Evolutionary conservation across 805 yeast genomes (phyloP).

Genomic region (Priceomyces fermenticarens): DNA sequence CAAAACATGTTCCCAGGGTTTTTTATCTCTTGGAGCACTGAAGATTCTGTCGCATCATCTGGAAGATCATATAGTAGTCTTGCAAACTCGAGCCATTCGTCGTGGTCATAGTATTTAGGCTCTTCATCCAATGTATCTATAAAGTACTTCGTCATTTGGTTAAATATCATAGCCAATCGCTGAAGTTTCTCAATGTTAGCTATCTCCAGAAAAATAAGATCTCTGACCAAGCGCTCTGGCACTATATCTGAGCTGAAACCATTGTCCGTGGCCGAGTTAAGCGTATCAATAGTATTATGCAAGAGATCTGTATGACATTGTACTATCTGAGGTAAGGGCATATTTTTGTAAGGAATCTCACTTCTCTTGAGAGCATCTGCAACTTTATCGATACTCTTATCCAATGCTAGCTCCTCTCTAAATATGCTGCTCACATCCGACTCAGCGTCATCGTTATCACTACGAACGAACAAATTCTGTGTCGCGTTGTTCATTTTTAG

Average conservation of each 20-base stretch:
- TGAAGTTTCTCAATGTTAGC: neutral
- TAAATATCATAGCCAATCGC: conserved; percentile 15
- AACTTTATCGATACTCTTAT: neutral
- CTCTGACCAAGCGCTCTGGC: neutral
- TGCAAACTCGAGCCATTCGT: conserved; percentile 50
- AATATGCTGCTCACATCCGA: neutral
- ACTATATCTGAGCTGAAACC: neutral
- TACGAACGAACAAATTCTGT: neutral
- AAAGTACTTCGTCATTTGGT: conserved; percentile 25
- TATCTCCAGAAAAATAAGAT: neutral
- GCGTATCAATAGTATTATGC: neutral
- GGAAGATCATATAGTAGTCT: conserved; percentile 5
- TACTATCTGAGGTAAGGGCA: neutral
- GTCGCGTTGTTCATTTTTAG: conserved; percentile 6
- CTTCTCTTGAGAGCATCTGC: neutral
- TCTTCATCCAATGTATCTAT: conserved; percentile 39
- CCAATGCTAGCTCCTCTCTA: neutral
- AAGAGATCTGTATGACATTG: neutral
- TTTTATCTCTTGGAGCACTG: neutral
- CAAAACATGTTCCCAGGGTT: conserved; percentile 43
- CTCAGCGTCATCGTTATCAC: neutral
- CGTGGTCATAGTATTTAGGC: conserved; percentile 41
- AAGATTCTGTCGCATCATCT: conserved; percentile 1
- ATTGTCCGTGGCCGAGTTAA: neutral
- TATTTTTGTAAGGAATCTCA: neutral